Percentiles rank a stretch among this genome's conserved stretches.
These are phyloP conservation scores for Pestalotiopsis sp. DNA, from an alignment of 2,329 filamentous ascomycete species.

Conservation along the genomic window DNA sequence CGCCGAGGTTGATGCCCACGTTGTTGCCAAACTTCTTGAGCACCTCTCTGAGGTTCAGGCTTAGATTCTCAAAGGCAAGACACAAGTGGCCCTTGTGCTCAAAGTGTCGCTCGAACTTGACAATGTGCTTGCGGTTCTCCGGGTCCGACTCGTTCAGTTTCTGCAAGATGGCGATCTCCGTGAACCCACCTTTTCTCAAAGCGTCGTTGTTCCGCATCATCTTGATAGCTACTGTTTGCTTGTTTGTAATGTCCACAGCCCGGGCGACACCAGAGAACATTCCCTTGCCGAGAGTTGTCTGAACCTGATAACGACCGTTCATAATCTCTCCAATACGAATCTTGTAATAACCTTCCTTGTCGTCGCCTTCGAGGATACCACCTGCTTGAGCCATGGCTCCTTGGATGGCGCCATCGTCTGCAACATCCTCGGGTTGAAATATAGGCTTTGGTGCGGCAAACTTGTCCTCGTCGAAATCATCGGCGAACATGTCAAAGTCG, in stretches of 20 bases:
- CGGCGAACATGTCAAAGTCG: constrained; percentile 87
- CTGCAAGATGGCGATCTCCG: constrained; percentile 90
- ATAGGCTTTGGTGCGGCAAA: constrained; percentile 53
- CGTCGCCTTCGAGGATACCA: constrained; percentile 88
- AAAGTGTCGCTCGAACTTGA: constrained; percentile 83
- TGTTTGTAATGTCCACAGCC: constrained; percentile 74
- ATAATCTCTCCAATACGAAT: constrained; percentile 89
- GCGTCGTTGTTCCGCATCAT: constrained; percentile 97
- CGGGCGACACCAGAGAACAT: constrained; percentile 97
- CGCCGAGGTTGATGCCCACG: constrained; percentile 84
- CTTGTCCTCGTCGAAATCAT: constrained; percentile 70
- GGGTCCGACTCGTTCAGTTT: constrained; percentile 84
- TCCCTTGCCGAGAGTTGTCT: constrained; percentile 84
- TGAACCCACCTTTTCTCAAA: constrained; percentile 86
- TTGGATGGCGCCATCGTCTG: constrained; percentile 46
- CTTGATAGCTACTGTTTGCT: constrained; percentile 87
- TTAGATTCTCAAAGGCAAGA: constrained; percentile 94
- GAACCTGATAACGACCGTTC: constrained; percentile 85
- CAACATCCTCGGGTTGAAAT: constrained; percentile 35
- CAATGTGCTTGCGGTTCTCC: constrained; percentile 87
- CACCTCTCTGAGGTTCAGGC: constrained; percentile 90
- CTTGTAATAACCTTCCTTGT: constrained; percentile 95
- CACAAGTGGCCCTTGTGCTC: constrained; percentile 95
- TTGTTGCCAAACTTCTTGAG: constrained; percentile 95
- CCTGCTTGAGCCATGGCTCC: constrained; percentile 49